A percentile compares a stretch with the other conserved stretches of the same genome.
These are phyloP conservation scores for Neofusicoccum laricinum DNA, from an alignment of 2,329 filamentous ascomycete species.

Conservation along the genomic window DNA sequence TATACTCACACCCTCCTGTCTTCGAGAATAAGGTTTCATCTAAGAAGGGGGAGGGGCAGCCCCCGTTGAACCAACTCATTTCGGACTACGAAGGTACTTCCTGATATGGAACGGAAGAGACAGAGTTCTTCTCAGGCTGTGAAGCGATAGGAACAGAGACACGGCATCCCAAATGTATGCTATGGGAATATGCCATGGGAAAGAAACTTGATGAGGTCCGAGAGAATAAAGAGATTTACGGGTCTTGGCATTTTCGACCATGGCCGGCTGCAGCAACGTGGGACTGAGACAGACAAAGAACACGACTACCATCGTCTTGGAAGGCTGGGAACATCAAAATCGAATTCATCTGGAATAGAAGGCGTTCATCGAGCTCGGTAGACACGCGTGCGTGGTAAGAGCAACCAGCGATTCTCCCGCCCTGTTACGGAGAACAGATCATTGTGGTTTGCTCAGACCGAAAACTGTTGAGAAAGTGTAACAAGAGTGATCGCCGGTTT, in stretches of 20 bases:
- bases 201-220: background rate
- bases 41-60: slow-evolving; percentile 26
- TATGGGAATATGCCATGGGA: background rate
- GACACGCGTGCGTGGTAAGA: too few relatives aligned
- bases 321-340: background rate
- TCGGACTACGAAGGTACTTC: background rate
- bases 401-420: too few relatives aligned
- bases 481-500: too few relatives aligned
- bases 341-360: too few relatives aligned
- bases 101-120: background rate
- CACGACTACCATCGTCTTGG: too few relatives aligned
- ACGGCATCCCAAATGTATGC: background rate
- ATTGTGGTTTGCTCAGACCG: too few relatives aligned
- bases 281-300: background rate
- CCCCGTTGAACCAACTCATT: slow-evolving; percentile 1
- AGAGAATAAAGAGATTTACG: background rate
- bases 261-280: slow-evolving; percentile 4
- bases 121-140: background rate
- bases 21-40: slow-evolving; percentile 23
- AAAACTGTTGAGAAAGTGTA: too few relatives aligned
- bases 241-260: background rate
- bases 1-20: slow-evolving; percentile 24
- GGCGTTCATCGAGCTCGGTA: too few relatives aligned
- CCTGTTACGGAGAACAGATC: too few relatives aligned
- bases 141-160: background rate